These are phyloP conservation scores for Rhynchospora tenuis DNA, from an alignment of 176 grass and related monocot species.

Conservation along the genomic window DNA sequence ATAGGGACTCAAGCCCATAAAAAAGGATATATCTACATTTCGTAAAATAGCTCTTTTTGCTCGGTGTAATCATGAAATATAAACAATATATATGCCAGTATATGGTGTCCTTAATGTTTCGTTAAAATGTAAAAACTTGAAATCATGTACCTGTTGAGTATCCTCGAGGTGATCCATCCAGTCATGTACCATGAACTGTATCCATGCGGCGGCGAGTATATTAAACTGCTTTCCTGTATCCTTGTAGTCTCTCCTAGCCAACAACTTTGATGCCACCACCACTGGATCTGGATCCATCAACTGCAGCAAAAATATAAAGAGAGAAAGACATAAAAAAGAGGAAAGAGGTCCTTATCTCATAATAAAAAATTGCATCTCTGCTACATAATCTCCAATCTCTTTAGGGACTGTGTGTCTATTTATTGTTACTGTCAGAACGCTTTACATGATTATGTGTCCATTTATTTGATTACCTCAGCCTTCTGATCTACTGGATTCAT, in stretches of 20 bases:
- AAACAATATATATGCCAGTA: neutral
- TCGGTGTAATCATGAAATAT: no score
- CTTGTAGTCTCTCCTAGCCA: constrained; percentile 39
- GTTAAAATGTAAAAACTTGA: neutral
- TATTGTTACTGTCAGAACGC: no score
- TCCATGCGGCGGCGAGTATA: constrained; percentile 52
- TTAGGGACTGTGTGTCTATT: no score
- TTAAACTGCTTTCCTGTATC: constrained; percentile 60
- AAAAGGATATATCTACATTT: no score
- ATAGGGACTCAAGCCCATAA: no score
- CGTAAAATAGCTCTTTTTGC: no score
- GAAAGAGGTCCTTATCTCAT: no score
- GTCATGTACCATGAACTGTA: constrained; percentile 73
- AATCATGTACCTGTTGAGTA: constrained; percentile 38
- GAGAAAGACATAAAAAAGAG: neutral
- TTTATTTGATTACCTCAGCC: constrained; percentile 19
- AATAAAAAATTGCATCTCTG: no score
- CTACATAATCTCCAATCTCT: no score
- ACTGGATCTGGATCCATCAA: constrained; percentile 46
- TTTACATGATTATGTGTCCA: constrained; percentile 17
- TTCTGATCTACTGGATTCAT: constrained; percentile 41
- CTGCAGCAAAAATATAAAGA: constrained; percentile 10
- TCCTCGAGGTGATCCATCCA: constrained; percentile 63
- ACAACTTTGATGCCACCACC: constrained; percentile 42
- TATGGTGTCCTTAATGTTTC: neutral